Base-by-base conservation (phyloP, 2,329 filamentous ascomycete species). In the Colletotrichum orbiculare region DNA sequence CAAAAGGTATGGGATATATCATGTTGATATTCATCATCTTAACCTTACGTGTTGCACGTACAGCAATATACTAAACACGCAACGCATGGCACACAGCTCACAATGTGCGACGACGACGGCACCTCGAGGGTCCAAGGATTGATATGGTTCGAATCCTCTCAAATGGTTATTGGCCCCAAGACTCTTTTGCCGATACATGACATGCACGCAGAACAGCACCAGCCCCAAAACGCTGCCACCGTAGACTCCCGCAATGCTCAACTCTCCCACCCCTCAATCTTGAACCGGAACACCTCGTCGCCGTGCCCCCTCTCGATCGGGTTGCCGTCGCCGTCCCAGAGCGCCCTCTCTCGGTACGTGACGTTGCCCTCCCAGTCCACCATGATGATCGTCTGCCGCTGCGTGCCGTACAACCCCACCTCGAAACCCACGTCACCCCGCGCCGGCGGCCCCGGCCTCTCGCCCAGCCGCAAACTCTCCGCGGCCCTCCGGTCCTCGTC, bases 361-460 rank as follows among this genome's bases (percentile, higher is more conserved):
- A 88, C 85, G 41, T 86, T 86, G 3, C 88, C 88, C 3, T 89
- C 81, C 84, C 85, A 88, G 69, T 89, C 87, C 7, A 90, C 84
- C 48, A 89, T 75, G 12, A 90, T 75, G 12, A 89, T 77, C 0
- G 87, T 90, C 77, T 90, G 88, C 42, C 88, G 77, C 75, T 90
- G 88, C 6, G 88, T 90, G 4, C 88, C 88, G 69, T 90, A 90
- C 68, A 88, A 77, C 2, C 88, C 88, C 6, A 82, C 85, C 72
- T 85, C 83, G 68, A 87, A 88, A 2, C 80, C 80, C 47, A 70
- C 69, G n/a, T 43, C 57, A 17, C 17, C 67, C 63, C 25, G 71
- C 67, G 42, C 69, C 33, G 62, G 52, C 37, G 63, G 59, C 63
- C 75, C 80, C 73, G 38, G 72, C 71, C 8, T 76, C 71, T 61